phyloP scores from a whole-genome alignment of 1,139 yeast species.

The Kurtzmaniella quercitrusa region DNA sequence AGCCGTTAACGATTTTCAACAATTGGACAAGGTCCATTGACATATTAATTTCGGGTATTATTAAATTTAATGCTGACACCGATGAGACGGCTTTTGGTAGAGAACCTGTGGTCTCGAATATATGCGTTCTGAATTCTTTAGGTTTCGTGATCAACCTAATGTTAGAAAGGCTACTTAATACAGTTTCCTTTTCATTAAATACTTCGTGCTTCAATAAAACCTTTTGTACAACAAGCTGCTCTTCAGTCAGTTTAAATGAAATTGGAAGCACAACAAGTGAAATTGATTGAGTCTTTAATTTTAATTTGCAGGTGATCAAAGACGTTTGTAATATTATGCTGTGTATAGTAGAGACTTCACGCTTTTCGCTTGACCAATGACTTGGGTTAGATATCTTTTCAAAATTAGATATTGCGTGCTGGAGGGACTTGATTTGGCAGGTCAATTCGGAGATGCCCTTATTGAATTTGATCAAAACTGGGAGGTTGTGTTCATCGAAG shows the following conservation, averaged over 20 bases:
- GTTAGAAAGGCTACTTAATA: constrained; percentile 19
- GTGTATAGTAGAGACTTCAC: not conserved
- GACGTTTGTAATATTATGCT: constrained; percentile 33
- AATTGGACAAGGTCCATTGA: constrained; percentile 12
- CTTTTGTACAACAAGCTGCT: constrained; percentile 28
- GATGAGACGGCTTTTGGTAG: constrained; percentile 20
- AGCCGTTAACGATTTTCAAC: constrained; percentile 5
- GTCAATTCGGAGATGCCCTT: not conserved
- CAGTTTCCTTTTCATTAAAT: constrained; percentile 10
- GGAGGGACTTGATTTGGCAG: not conserved
- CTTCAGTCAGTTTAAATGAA: constrained; percentile 27
- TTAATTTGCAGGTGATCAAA: constrained; percentile 16
- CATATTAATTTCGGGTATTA: constrained; percentile 17
- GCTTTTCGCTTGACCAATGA: not conserved
- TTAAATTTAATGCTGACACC: constrained; percentile 16
- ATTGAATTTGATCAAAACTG: constrained; percentile 14
- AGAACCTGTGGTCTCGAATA: constrained; percentile 14
- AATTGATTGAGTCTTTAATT: constrained; percentile 12
- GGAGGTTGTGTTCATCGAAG: constrained; percentile 24
- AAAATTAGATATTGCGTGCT: not conserved
- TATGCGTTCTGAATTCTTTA: constrained; percentile 24
- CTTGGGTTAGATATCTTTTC: not conserved
- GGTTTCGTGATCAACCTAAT: constrained; percentile 16
- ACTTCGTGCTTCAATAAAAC: constrained; percentile 17
- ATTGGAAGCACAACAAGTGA: constrained; percentile 32